phyloP scores from a whole-genome alignment of 345 rosid genomes.

The Hevea brasiliensis region DNA sequence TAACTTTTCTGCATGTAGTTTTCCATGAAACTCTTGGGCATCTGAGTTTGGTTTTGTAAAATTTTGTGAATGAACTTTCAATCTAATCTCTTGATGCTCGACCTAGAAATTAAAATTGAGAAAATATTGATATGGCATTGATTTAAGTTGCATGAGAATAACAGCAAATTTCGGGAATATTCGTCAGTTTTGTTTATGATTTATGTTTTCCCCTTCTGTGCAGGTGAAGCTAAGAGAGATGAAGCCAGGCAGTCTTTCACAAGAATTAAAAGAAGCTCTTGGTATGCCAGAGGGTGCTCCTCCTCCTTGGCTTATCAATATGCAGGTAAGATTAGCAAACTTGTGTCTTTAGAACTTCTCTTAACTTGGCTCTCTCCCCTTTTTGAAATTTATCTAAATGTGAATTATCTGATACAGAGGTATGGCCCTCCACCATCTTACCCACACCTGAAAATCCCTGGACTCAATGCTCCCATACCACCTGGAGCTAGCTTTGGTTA shows the following conservation, averaged over 20 bases:
- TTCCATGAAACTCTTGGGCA: too few species aligned
- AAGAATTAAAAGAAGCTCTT: constrained; percentile 89
- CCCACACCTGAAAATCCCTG: constrained; percentile 94
- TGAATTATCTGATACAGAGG: constrained; percentile 52
- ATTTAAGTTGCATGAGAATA: background rate
- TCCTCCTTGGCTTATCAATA: constrained; percentile 98
- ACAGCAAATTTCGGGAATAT: too few species aligned
- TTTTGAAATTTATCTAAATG: background rate
- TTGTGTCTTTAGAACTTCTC: background rate
- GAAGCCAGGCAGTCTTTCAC: constrained; percentile 91
- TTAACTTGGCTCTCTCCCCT: background rate
- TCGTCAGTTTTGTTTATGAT: constrained; percentile 6
- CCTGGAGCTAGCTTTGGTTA: constrained; percentile 96
- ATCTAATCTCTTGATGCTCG: background rate
- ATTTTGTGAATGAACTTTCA: background rate
- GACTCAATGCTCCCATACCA: constrained; percentile 96
- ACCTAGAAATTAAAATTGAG: too few species aligned
- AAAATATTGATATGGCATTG: background rate
- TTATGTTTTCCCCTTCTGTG: constrained; percentile 6
- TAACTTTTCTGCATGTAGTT: too few species aligned
- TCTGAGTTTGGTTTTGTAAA: background rate
- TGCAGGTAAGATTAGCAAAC: constrained; percentile 68
- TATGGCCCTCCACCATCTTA: constrained; percentile 99
- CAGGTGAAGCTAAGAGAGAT: constrained; percentile 96
- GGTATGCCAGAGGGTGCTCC: constrained; percentile 99